Conservation (phyloP, 148 eudicot genomes). For the Silene conica region DNA sequence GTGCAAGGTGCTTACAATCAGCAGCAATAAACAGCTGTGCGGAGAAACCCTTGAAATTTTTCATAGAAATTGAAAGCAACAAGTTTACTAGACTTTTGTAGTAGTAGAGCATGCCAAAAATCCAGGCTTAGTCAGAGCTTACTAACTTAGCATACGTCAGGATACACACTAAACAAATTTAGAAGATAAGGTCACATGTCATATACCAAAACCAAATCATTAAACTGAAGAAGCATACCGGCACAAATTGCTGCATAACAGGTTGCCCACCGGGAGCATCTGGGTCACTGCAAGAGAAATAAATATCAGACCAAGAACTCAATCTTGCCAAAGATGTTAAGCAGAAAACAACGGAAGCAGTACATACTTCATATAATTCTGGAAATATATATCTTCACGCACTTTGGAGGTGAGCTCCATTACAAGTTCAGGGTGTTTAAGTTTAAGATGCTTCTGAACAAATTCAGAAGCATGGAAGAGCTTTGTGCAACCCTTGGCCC, state of each 20-base stretch:
- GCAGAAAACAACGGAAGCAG: constrained; percentile 1
- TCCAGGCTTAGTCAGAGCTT: background rate
- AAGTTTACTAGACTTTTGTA: background rate
- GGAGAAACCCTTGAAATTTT: background rate
- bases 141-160: background rate
- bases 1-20: background rate
- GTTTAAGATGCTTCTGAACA: constrained; percentile 94
- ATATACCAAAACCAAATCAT: background rate
- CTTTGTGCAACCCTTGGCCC: constrained; percentile 98
- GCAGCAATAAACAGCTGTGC: background rate
- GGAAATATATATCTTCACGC: constrained; percentile 91
- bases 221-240: constrained; percentile 44
- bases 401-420: constrained; percentile 85
- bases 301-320: constrained; percentile 9
- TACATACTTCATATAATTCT: constrained; percentile 91
- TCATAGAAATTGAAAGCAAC: too few species aligned
- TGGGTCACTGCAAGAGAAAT: constrained; percentile 56
- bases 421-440: constrained; percentile 76
- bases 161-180: background rate
- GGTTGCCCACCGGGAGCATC: constrained; percentile 96
- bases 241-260: constrained; percentile 74
- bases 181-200: background rate
- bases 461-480: constrained; percentile 97
- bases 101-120: background rate
- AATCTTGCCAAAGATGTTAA: background rate